Evolutionary conservation across 2,329 filamentous ascomycete species (phyloP), one percentile per base, ranked within the genome.

Genomic region (Aspergillus sojae): DNA sequence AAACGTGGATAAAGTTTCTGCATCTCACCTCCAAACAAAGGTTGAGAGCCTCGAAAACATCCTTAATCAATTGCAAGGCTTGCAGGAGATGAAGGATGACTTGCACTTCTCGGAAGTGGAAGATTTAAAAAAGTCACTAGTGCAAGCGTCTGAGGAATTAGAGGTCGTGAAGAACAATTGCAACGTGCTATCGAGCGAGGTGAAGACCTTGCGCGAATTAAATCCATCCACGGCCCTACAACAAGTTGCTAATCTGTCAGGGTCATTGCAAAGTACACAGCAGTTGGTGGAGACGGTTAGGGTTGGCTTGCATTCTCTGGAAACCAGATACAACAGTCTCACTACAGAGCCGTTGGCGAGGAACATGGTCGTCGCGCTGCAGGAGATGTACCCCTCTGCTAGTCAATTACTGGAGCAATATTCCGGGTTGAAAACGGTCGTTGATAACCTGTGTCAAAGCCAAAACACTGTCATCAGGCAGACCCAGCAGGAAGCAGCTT

Each of bases 321-420:
- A 85, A 68, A 61, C 64, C 0, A 84, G 84, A 64, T 86, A 81
- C 63, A 82, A 81, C 61, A 85, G 84, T 65, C 71, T 88, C 9
- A 72, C 71, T 21, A 79, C 79, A 0, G 75, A 76, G 12, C 67
- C 73, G 3, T 57, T 82, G 21, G 74, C 75, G 2, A 72, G 70
- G n/a, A 67, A 72, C 16, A 78, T 80, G 68, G 57, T 77, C 26
- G 65, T 60, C 23, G 70, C 71, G 3, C 74, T 80, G 66, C 72
- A 74, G 39, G 72, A 77, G 57, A 72, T 77, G 69, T 78, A 77
- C 43, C 78, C 78, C 1, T 71, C 70, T n/a, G 60, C 73, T 46
- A 66, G 65, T 39, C 67, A 68, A 11, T 41, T 73, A 26, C 56
- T 69, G 10, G 66, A 72, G 9, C 68, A 71, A 34, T 57, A 75